Evolutionary conservation across 305 asterid genomes (phyloP), one percentile per base, ranked within the genome.

Genomic region (Rubia tinctorum): DNA sequence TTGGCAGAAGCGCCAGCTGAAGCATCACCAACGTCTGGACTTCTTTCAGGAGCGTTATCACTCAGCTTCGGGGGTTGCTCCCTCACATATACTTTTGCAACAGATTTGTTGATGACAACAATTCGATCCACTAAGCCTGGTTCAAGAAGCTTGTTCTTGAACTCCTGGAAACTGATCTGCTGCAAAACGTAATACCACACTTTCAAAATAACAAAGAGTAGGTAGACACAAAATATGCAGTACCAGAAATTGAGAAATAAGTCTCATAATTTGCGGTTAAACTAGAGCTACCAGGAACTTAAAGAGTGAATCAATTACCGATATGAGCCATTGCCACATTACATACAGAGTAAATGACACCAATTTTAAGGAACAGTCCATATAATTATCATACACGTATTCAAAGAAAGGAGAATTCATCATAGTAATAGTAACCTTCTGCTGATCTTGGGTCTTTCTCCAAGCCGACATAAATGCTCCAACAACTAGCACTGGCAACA

Each of bases 151-250:
- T 88, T 93, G 82, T 86, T 90, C 69, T 87, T 90, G 91, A 93
- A 93, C 85, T 90, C 98, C 78, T 90, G 98, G 82, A 93, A 93
- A 86, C 96, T 93, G 74, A 93, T 93, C 98, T 93, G 97, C 89
- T 80, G 58, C 53, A 42, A 25, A 56, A 74, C 44, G 22, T 45
- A 22, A 23, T 18, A 14, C 17, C 3, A 25, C 15, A 9, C 8
- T 55, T 8, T 12, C 8, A 20, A 11, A 55, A 34, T 13, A 20
- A 42, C 8, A 23, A 45, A 45, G 55, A 45, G 18, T 39, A 23
- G 7, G 72, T 53, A 6, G 9, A 20, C 59, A 53, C 6, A 14
- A 49, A 13, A 49, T 49, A 49, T 49, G 20, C 56, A 42, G 11
- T 45, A 68, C 53, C 42, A 45, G 8, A 17, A 23, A 25, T 49